Conservation (phyloP, 1,139 yeast species). For the Yamadazyma diddensiae region DNA sequence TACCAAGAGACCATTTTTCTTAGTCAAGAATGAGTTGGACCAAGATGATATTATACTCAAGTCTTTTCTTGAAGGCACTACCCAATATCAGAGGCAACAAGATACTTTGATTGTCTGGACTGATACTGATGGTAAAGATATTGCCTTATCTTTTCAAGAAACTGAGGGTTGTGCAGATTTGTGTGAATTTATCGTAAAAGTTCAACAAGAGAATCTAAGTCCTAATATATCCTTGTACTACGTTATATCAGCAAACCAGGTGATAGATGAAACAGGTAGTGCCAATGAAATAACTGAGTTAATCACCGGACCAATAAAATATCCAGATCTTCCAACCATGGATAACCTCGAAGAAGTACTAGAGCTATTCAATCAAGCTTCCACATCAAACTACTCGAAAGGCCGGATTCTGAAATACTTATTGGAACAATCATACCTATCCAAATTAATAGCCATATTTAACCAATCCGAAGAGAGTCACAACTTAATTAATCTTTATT, state of each 20-base stretch:
- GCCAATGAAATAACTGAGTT: slow-evolving; percentile 62
- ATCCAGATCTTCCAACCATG: slow-evolving; percentile 57
- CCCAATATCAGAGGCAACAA: slow-evolving; percentile 90
- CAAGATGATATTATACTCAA: slow-evolving; percentile 58
- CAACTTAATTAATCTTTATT: slow-evolving; percentile 53
- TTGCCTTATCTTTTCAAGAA: slow-evolving; percentile 91
- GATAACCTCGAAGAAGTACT: slow-evolving; percentile 47
- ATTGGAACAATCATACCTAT: slow-evolving; percentile 50
- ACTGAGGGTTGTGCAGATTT: slow-evolving; percentile 82
- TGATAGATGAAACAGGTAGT: slow-evolving; percentile 20
- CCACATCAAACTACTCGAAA: slow-evolving; percentile 55
- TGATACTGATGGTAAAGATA: slow-evolving; percentile 70
- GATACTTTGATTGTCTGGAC: slow-evolving; percentile 96
- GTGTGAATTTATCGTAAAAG: slow-evolving; percentile 74
- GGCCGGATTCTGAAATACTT: slow-evolving; percentile 51
- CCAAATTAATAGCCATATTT: slow-evolving; percentile 52
- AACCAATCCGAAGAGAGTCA: slow-evolving; percentile 50
- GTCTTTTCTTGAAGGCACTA: slow-evolving; percentile 66
- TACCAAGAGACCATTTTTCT: slow-evolving; percentile 51
- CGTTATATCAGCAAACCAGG: slow-evolving; percentile 48
- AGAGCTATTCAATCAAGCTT: slow-evolving; percentile 54
- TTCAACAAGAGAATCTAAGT: slow-evolving; percentile 58
- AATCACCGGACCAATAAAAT: slow-evolving; percentile 73
- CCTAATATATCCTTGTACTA: slow-evolving; percentile 73
- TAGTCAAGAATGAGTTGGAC: slow-evolving; percentile 72